Evolutionary conservation across 257 asterid species (phyloP).

Genomic region (Haberlea rhodopensis): DNA sequence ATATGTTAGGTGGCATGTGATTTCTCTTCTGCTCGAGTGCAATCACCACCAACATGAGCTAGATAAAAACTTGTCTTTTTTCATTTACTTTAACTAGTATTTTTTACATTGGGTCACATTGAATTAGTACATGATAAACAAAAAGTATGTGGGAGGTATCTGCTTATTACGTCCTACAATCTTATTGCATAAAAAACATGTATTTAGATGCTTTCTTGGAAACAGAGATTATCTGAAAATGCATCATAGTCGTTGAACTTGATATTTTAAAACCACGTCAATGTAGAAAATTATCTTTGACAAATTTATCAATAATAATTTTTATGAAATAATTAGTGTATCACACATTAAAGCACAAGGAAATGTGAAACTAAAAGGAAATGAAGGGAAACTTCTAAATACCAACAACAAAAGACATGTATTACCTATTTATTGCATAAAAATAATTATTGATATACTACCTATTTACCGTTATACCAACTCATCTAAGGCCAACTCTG

Average conservation of each 20-base stretch:
- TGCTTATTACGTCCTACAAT: neutral
- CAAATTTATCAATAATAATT: neutral
- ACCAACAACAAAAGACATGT: too few species aligned
- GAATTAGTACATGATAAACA: neutral
- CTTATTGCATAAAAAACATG: neutral
- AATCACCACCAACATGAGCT: neutral
- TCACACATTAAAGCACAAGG: neutral
- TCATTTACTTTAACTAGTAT: too few species aligned
- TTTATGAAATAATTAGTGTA: too few species aligned
- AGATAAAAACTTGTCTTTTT: too few species aligned
- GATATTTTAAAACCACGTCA: neutral
- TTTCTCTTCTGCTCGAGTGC: neutral
- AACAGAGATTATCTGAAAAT: neutral
- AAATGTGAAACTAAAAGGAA: neutral
- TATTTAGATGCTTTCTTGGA: neutral
- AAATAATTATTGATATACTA: too few species aligned
- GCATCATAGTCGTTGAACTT: neutral
- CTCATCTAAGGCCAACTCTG: too few species aligned
- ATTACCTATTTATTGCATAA: too few species aligned
- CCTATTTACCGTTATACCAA: neutral
- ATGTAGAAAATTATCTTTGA: neutral
- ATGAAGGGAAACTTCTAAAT: neutral
- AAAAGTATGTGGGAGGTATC: neutral
- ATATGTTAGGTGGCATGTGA: neutral
- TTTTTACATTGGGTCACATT: neutral